phyloP scores from a whole-genome alignment of 1,139 yeast species.

The Magnusiomyces fungicola region DNA sequence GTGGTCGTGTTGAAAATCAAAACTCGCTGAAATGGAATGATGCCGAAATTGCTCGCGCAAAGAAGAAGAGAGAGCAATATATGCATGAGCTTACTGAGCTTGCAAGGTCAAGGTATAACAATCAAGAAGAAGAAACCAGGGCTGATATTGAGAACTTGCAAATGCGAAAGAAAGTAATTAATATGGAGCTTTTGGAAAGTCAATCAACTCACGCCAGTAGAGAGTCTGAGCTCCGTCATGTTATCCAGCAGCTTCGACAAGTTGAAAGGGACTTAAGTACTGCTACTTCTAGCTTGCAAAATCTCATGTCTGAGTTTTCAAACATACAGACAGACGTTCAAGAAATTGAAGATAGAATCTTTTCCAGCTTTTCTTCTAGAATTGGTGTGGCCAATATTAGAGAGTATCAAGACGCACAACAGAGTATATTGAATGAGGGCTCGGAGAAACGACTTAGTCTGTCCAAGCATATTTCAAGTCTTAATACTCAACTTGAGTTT shows the following conservation, averaged over 20 bases:
- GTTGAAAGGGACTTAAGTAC: constrained; percentile 16
- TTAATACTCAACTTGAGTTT: constrained; percentile 56
- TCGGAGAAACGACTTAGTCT: constrained; percentile 59
- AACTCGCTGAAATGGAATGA: constrained; percentile 60
- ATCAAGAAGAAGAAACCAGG: constrained; percentile 49
- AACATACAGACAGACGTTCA: constrained; percentile 26
- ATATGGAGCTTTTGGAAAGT: constrained; percentile 43
- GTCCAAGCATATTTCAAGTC: constrained; percentile 51
- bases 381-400: constrained; percentile 48
- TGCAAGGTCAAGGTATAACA: constrained; percentile 40
- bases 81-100: constrained; percentile 46
- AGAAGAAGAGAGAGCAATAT: constrained; percentile 54
- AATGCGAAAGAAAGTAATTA: constrained; percentile 44
- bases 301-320: constrained; percentile 27
- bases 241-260: constrained; percentile 27
- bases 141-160: constrained; percentile 53
- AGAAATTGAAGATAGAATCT: constrained; percentile 34
- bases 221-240: constrained; percentile 49
- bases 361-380: constrained; percentile 46
- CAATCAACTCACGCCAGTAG: constrained; percentile 50
- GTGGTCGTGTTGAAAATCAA: constrained; percentile 49
- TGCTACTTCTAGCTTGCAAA: constrained; percentile 19
- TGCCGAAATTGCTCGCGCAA: constrained; percentile 54
- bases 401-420: constrained; percentile 59
- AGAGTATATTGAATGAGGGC: constrained; percentile 50